Percentiles rank a stretch among this genome's conserved stretches.
Conservation (phyloP, 2,329 filamentous ascomycete genomes). For the Pseudogymnoascus sp. region DNA sequence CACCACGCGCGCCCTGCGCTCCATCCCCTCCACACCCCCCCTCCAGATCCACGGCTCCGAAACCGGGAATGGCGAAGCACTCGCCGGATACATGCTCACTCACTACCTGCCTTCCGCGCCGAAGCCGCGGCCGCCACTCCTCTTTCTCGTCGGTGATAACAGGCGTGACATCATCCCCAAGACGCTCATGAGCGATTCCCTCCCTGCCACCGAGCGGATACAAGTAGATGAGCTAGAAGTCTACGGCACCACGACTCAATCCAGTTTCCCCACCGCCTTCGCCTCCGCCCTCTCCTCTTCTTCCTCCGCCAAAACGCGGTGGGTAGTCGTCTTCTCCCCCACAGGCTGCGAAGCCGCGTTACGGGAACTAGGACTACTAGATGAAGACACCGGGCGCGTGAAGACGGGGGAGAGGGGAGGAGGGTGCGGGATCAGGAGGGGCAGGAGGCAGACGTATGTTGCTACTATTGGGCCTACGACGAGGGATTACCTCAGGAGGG, state of each 20-base stretch:
- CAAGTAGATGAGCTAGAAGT: constrained; percentile 71
- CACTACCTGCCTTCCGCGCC: constrained; percentile 48
- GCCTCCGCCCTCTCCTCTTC: constrained; percentile 40
- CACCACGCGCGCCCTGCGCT: constrained; percentile 64
- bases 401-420: constrained; percentile 13
- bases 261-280: constrained; percentile 66
- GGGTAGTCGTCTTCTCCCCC: constrained; percentile 70
- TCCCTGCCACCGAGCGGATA: constrained; percentile 47
- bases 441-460: constrained; percentile 49
- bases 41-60: constrained; percentile 68
- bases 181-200: constrained; percentile 53
- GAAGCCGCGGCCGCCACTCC: constrained; percentile 40
- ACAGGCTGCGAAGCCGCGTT: constrained; percentile 57
- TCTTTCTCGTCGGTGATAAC: constrained; percentile 89
- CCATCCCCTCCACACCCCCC: constrained; percentile 41
- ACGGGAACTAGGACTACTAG: constrained; percentile 43
- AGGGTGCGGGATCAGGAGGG: constrained; percentile 6
- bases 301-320: constrained; percentile 39
- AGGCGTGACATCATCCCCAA: constrained; percentile 83
- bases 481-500: constrained; percentile 58
- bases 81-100: constrained; percentile 69
- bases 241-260: constrained; percentile 80
- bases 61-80: constrained; percentile 73
- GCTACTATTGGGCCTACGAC: constrained; percentile 95
- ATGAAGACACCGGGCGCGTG: constrained; percentile 37